phyloP scores from a whole-genome alignment of 2,329 filamentous ascomycete genomes.

The Penicillium sp. region DNA sequence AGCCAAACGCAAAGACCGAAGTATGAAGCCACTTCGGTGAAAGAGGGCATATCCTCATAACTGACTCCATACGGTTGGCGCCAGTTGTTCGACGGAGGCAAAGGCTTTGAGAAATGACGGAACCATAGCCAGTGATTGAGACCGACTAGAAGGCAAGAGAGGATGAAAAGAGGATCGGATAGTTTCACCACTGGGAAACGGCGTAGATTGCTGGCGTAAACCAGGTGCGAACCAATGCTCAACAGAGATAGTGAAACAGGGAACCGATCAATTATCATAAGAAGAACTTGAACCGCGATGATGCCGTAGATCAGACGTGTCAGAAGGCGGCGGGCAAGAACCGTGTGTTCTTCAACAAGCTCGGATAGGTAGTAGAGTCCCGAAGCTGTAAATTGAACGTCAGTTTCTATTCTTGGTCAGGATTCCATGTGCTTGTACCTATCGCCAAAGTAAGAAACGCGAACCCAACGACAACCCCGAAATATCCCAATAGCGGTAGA shows the following conservation, averaged over 20 bases:
- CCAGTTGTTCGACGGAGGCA: constrained; percentile 42
- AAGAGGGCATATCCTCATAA: constrained; percentile 63
- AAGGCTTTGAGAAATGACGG: constrained; percentile 75
- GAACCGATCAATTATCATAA: constrained; percentile 81
- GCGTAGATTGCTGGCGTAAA: constrained; percentile 86
- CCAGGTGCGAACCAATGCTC: constrained; percentile 74
- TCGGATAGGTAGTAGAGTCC: constrained; percentile 98
- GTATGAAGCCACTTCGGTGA: constrained; percentile 92
- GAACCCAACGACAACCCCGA: constrained; percentile 85
- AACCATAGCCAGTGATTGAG: constrained; percentile 97
- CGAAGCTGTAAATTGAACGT: constrained; percentile 62
- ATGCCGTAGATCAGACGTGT: constrained; percentile 80
- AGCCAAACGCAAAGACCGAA: constrained; percentile 97
- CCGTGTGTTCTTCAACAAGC: constrained; percentile 95
- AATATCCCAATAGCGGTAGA: constrained; percentile 84
- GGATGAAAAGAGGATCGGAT: constrained; percentile 79
- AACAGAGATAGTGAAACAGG: constrained; percentile 72
- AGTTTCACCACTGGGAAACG: constrained; percentile 77
- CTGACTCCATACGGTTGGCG: constrained; percentile 45
- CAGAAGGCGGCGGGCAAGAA: constrained; percentile 83
- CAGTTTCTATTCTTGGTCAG: constrained; percentile 2
- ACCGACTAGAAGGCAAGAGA: constrained; percentile 81
- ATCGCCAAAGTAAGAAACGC: constrained; percentile 92
- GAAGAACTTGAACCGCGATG: constrained; percentile 69
- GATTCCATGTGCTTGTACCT: constrained; percentile 50